Base-by-base conservation (phyloP, 1,284 basidiomycete genomes). In the Inonotus obliquus region DNA sequence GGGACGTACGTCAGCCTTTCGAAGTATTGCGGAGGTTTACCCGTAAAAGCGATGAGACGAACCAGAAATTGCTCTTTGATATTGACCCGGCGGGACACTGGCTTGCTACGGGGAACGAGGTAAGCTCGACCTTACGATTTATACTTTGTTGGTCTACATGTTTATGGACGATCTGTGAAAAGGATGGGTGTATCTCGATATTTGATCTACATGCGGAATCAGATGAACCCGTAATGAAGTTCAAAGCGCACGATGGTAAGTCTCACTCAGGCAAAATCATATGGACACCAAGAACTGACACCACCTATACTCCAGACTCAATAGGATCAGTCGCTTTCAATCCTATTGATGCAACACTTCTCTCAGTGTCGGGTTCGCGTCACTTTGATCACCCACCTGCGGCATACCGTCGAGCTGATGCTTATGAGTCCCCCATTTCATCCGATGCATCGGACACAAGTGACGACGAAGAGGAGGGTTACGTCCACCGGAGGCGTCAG, bases 61-160 rank as follows among this genome's bases (percentile, higher is more conserved):
- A 96, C 70, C 94, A 96, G 73, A 85, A 83, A 64, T 75, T 88
- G 19, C 73, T 76, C 27, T 96, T 96, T 69, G 91, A 92, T 66
- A 71, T 96, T 0, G 92, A 96, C 69, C 69, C 81, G 14, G 77
- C 80, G 56, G 94, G 94, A 0, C 78, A 76, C 48, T 88, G 83
- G 77, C 68, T 96, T 25, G 80, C 80, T 29, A 75, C 82, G 0
- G 94, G 94, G 1, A 86, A 87, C 70, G 82, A 89, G 77, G 92
- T 91, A 70, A 63, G 75, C 71, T 63, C n/a, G 21, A 45, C 5
- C 27, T 19, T 37, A 4, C 21, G 13, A 2, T 37, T 29, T 45
- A 9, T 32, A 32, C 21, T 45, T 21, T 13, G 14, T 21, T 21
- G 4, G 23, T n/a, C 35, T 19, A 1, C 23, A n/a, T 23, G 32